A percentile compares a stretch with the other conserved stretches of the same genome.
Conservation (phyloP, 305 asterid genomes). For the Solanum hybrid region DNA sequence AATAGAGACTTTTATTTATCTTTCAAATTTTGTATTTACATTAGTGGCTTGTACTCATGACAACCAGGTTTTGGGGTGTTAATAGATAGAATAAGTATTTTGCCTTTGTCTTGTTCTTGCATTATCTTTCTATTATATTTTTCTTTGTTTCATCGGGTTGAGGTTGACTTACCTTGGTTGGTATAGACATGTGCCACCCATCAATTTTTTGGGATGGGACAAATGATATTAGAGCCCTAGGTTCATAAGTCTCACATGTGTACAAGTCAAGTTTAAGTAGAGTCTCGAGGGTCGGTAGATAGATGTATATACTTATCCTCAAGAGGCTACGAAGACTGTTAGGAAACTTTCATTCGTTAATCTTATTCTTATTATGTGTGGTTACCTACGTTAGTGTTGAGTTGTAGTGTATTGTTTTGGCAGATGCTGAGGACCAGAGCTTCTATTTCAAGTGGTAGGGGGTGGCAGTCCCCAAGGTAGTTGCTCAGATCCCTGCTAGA, state of each 20-base stretch:
- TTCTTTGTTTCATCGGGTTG: too few relatives aligned
- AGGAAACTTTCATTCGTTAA: neutral
- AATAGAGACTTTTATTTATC: neutral
- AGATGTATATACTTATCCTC: neutral
- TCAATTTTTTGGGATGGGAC: neutral
- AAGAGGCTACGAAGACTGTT: neutral
- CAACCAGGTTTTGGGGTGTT: neutral
- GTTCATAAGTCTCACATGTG: neutral
- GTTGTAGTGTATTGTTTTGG: neutral
- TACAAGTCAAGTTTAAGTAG: neutral
- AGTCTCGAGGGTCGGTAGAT: neutral
- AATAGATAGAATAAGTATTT: neutral
- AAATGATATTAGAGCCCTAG: neutral
- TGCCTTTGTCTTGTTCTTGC: neutral
- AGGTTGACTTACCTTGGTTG: neutral
- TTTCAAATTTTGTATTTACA: too few relatives aligned
- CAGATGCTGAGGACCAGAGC: neutral
- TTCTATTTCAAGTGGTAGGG: neutral
- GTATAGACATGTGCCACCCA: neutral
- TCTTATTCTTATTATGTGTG: neutral
- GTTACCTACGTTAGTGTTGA: neutral
- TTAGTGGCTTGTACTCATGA: neutral
- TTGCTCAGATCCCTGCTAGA: neutral
- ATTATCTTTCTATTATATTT: neutral
- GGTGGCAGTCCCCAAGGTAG: neutral